Conservation (phyloP, 2,329 filamentous ascomycete genomes). For the Penicillium brasilianum region DNA sequence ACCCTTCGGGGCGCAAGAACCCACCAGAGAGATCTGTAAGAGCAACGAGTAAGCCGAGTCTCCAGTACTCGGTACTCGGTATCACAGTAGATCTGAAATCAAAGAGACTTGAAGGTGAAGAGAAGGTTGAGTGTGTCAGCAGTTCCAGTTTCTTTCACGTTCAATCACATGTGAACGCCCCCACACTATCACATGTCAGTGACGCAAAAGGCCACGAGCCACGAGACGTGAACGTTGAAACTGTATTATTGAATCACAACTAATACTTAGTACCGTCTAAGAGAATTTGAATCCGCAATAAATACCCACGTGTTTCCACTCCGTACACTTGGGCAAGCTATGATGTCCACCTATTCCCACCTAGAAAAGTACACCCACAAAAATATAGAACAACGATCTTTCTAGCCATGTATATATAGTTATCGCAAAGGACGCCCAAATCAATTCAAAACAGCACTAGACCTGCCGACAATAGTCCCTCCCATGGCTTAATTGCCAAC, state of each 20-base stretch:
- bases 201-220: slow-evolving; percentile 13
- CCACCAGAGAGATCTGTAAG: not conserved
- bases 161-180: slow-evolving; percentile 33
- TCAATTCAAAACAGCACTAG: not conserved
- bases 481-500: slow-evolving; percentile 81
- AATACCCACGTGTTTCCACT: not conserved
- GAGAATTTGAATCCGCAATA: not conserved
- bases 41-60: not conserved
- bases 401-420: not conserved
- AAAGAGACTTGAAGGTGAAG: not conserved
- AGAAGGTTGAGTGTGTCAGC: not conserved
- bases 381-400: not conserved
- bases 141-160: not conserved
- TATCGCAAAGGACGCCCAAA: not conserved
- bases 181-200: slow-evolving; percentile 26
- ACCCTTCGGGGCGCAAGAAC: not conserved
- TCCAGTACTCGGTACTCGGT: not conserved
- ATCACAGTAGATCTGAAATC: not conserved
- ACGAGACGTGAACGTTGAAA: slow-evolving; percentile 9
- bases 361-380: not conserved
- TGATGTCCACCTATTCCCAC: not conserved
- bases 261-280: no score
- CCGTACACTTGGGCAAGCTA: no score
- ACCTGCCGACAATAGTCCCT: slow-evolving; percentile 71
- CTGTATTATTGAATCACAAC: not conserved